These are phyloP conservation scores for Penicillium desertorum DNA, from an alignment of 495 filamentous ascomycete genomes.

Conservation along the genomic window DNA sequence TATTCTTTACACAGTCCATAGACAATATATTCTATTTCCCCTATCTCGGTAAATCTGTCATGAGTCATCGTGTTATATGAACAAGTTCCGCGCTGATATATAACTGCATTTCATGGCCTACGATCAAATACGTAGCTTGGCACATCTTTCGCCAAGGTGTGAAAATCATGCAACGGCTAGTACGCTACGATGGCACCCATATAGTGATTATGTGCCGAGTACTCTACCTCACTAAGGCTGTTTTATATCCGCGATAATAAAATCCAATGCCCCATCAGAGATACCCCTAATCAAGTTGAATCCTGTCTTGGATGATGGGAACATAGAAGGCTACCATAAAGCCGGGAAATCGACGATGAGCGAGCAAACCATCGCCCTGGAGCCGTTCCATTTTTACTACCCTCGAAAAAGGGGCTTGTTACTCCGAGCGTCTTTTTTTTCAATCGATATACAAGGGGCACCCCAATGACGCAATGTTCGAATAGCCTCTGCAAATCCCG, in stretches of 20 bases:
- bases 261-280: too few relatives aligned
- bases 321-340: neutral
- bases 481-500: neutral
- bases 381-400: neutral
- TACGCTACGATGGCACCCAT: too few relatives aligned
- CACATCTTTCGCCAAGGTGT: too few relatives aligned
- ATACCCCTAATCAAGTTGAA: too few relatives aligned
- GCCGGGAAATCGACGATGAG: slow-evolving; percentile 1
- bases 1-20: neutral
- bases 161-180: too few relatives aligned
- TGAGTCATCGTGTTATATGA: neutral
- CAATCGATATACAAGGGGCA: neutral
- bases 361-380: neutral
- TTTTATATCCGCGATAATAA: too few relatives aligned
- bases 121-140: too few relatives aligned
- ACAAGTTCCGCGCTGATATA: neutral
- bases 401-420: neutral
- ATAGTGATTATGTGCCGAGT: slow-evolving; percentile 13
- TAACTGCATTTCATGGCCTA: too few relatives aligned
- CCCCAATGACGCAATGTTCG: neutral
- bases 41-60: neutral
- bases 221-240: neutral
- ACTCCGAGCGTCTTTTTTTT: neutral
- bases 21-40: neutral
- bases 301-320: neutral